phyloP scores from a whole-genome alignment of 2,329 filamentous ascomycete genomes.

The Diaporthe citri region DNA sequence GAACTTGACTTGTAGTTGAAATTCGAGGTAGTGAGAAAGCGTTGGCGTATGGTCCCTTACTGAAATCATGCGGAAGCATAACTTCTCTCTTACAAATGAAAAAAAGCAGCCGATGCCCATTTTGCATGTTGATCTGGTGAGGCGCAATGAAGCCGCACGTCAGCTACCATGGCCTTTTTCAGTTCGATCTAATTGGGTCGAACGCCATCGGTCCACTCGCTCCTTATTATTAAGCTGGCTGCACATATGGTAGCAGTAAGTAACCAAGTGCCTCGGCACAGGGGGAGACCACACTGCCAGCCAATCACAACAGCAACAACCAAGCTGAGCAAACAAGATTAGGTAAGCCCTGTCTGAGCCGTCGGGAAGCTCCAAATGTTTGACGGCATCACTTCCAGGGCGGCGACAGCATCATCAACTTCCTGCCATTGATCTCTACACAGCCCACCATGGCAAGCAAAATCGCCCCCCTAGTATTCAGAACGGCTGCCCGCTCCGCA shows the following conservation, averaged over 20 bases:
- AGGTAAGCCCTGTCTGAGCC: conserved; percentile 23
- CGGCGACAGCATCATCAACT: conserved; percentile 11
- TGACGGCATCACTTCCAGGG: conserved; percentile 26
- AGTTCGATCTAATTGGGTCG: background rate
- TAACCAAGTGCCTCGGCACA: background rate
- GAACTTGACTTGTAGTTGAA: too few relatives aligned
- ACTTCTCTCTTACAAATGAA: too few relatives aligned
- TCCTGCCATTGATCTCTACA: conserved; percentile 44
- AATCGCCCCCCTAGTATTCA: conserved; percentile 79
- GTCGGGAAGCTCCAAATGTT: conserved; percentile 30
- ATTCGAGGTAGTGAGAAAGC: too few relatives aligned
- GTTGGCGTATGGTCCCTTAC: too few relatives aligned
- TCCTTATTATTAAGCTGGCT: background rate
- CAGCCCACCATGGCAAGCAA: conserved; percentile 80
- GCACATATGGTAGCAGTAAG: background rate
- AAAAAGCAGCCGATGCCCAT: too few relatives aligned
- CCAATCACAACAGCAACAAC: background rate
- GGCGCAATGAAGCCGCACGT: too few relatives aligned
- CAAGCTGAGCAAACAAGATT: conserved; percentile 21
- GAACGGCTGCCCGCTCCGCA: conserved; percentile 75
- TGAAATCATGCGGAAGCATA: too few relatives aligned
- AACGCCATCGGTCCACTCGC: background rate
- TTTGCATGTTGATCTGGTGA: too few relatives aligned
- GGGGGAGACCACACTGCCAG: too few relatives aligned
- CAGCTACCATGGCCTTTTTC: background rate